Evolutionary conservation across 345 rosid species (phyloP).

Genomic region (Sonneratia alba): DNA sequence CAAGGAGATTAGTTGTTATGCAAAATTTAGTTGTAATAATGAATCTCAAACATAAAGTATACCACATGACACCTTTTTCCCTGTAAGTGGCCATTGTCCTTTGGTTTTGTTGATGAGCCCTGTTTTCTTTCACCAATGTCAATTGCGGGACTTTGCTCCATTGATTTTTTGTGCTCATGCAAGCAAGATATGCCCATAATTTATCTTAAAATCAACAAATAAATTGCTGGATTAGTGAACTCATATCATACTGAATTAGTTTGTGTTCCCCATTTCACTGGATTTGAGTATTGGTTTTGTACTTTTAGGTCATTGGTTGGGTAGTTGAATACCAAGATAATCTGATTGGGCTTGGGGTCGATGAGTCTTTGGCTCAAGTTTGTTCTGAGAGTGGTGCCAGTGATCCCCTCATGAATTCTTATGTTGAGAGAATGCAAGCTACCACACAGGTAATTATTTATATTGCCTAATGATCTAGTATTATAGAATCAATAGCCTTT

Average conservation of each 20-base stretch:
- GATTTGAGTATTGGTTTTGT: conserved; percentile 19
- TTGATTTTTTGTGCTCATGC: background rate
- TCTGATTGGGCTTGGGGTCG: conserved; percentile 95
- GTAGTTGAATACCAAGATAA: conserved; percentile 98
- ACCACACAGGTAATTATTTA: conserved; percentile 63
- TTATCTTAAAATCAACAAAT: background rate
- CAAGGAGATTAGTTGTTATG: background rate
- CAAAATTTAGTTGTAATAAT: background rate
- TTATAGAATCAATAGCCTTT: background rate
- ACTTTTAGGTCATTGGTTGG: conserved; percentile 89
- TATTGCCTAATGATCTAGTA: background rate
- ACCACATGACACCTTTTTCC: background rate
- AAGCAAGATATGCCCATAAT: background rate
- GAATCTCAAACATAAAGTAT: background rate
- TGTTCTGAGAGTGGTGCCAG: conserved; percentile 98
- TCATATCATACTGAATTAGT: background rate
- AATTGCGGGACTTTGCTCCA: background rate
- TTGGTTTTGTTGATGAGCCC: background rate
- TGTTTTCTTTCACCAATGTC: background rate
- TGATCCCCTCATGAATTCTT: conserved; percentile 98
- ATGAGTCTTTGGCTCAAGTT: conserved; percentile 97
- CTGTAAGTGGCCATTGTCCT: background rate
- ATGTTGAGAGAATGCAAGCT: conserved; percentile 98
- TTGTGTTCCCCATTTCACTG: background rate
- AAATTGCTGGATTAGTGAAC: background rate